A percentile compares a stretch with the other conserved stretches of the same genome.
Conservation (phyloP, 179 eudicot genomes). For the Pouteria campechiana region DNA sequence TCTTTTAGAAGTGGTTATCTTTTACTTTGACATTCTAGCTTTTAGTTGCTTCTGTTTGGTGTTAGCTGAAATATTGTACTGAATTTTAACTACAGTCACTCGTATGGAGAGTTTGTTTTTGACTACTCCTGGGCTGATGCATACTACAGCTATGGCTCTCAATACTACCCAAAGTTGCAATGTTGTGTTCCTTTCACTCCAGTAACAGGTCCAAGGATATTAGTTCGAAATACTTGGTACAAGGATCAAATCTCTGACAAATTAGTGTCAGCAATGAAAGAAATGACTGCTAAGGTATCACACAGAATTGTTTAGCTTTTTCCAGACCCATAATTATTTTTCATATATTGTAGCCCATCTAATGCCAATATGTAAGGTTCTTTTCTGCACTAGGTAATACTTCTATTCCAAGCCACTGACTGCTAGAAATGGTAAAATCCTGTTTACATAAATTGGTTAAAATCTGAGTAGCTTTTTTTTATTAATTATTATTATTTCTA, state of each 20-base stretch:
- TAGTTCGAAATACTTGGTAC: conserved; percentile 53
- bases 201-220: conserved; percentile 84
- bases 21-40: too few relatives aligned
- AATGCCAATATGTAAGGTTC: too few relatives aligned
- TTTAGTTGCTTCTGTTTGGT: neutral
- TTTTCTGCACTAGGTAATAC: too few relatives aligned
- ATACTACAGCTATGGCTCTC: conserved; percentile 69
- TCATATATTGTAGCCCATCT: too few relatives aligned
- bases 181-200: conserved; percentile 93
- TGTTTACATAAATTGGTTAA: too few relatives aligned
- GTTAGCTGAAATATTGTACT: conserved; percentile 9
- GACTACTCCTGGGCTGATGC: conserved; percentile 99
- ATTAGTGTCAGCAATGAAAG: conserved; percentile 71
- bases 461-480: too few relatives aligned
- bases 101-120: conserved; percentile 92
- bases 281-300: conserved; percentile 59
- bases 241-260: conserved; percentile 62
- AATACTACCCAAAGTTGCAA: conserved; percentile 90
- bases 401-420: too few relatives aligned
- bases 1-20: neutral
- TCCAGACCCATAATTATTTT: too few relatives aligned
- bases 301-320: neutral
- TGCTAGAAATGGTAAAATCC: too few relatives aligned
- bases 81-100: conserved; percentile 56
- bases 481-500: too few relatives aligned